Conservation (phyloP, 208 protist species). For the Crithidia bombi region DNA sequence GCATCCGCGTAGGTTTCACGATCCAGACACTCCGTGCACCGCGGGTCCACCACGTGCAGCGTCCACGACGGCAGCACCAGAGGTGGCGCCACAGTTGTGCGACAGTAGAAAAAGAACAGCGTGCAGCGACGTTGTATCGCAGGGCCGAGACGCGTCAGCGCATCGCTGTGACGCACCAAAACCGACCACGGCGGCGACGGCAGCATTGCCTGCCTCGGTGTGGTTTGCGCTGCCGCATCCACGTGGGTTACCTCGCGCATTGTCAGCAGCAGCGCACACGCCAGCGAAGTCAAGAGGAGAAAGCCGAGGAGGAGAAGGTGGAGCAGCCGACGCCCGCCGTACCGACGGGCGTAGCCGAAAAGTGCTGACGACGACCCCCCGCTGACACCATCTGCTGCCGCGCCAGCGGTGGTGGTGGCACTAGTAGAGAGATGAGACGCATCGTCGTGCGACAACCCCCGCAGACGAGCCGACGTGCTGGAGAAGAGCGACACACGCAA, state of each 20-base stretch:
- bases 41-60: not conserved
- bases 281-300: too few relatives aligned
- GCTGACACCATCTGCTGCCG: too few relatives aligned
- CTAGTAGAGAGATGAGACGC: too few relatives aligned
- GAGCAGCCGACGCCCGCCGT: too few relatives aligned
- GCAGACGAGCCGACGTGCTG: too few relatives aligned
- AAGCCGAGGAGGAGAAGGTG: too few relatives aligned
- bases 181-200: not conserved
- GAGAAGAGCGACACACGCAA: too few relatives aligned
- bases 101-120: not conserved
- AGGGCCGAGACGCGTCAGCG: not conserved
- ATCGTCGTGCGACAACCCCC: too few relatives aligned
- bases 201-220: not conserved
- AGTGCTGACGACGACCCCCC: too few relatives aligned
- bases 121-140: not conserved
- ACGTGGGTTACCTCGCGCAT: not conserved
- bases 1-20: not conserved
- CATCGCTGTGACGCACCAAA: not conserved
- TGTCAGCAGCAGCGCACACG: too few relatives aligned
- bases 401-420: too few relatives aligned
- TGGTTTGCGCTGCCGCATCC: not conserved
- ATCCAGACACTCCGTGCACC: not conserved
- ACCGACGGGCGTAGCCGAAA: too few relatives aligned
- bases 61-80: conserved; percentile 11
- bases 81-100: not conserved